Base-by-base conservation (phyloP, 108 stramenopile genomes). In the Skeletonema potamos region DNA sequence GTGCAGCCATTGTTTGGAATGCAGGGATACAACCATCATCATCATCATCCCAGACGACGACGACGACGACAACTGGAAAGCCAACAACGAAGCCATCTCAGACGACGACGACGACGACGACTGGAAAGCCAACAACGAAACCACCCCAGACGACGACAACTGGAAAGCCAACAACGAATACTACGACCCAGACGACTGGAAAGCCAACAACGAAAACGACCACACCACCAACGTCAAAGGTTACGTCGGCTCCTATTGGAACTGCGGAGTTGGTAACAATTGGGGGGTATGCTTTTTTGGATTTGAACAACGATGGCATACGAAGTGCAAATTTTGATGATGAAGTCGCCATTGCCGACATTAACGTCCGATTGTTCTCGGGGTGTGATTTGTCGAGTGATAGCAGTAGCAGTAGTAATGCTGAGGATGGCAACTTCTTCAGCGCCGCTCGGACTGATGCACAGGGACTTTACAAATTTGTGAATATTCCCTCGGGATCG, bases 271-370 rank as follows among this genome's bases (percentile, higher is more conserved):
- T 17, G 48, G 17, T 15, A 51, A 29, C 36, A 11, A n/a, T 79
- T n/a, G 77, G 70, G 11, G 77, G 70, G 0, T 72, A 72, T 61
- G 70, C 59, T 6, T 79, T 79, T 54, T 55, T 72, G 27, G 77
- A 79, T 41, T 13, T 65, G 15, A 43, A 79, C 48, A 39, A 67
- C 39, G 27, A 79, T 41, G 77, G 70, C 11, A 15, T 66, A 0
- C 70, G 58, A 41, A 37, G 54, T 63, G 22, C 76, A 26, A 41
- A 64, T 64, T 18, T 68, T 12, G 33, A 37, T 4, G 46, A 44
- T 32, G 70, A 78, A 54, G 58, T 59, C 1, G 24, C 48, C 39
- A 32, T 79, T 60, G 36, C 70, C 43, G 55, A 72, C 28, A 61
- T 79, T 32, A 51, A 60, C 18, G 65, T 79, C 7, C 48, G 69